A percentile compares a stretch with the other conserved stretches of the same genome.
These are phyloP conservation scores for Pythium biforme DNA, from an alignment of 352 stramenopile genomes.

Conservation along the genomic window DNA sequence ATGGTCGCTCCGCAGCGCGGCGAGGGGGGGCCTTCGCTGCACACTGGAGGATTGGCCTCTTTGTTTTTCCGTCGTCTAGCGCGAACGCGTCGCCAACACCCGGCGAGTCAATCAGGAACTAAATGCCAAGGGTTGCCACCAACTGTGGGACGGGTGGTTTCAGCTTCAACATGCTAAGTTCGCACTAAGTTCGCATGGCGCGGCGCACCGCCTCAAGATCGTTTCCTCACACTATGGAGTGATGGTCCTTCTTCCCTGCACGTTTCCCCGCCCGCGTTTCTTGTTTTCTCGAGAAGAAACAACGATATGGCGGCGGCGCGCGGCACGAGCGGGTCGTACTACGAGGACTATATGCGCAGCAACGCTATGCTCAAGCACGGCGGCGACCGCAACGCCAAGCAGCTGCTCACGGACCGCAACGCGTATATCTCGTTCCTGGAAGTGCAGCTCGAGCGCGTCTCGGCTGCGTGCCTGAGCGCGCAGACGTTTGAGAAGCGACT, in stretches of 20 bases:
- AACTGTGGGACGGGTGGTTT: no score
- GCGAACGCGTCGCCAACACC: no score
- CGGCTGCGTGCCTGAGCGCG: constrained; percentile 68
- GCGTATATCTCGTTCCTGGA: constrained; percentile 89
- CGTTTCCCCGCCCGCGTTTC: no score
- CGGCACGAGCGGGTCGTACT: constrained; percentile 61
- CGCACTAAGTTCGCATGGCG: constrained; percentile 2
- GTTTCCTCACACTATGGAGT: no score
- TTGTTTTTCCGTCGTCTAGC: no score
- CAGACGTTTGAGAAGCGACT: constrained; percentile 71
- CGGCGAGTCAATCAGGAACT: no score
- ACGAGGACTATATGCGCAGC: constrained; percentile 80
- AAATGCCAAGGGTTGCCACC: no score
- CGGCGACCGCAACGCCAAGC: constrained; percentile 51
- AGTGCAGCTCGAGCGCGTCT: constrained; percentile 84
- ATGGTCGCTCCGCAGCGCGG: constrained; percentile 14
- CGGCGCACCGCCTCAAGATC: no score
- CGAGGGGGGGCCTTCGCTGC: no score
- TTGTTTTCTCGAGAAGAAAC: no score
- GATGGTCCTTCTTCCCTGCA: no score
- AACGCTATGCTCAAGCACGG: constrained; percentile 70
- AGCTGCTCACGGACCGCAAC: constrained; percentile 79
- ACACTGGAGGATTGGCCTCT: no score
- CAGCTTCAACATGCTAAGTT: constrained; percentile 12
- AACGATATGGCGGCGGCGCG: constrained; percentile 12